A percentile compares a stretch with the other conserved stretches of the same genome.
These are phyloP conservation scores for Microthyrium microscopicum DNA, from an alignment of 2,329 filamentous ascomycete genomes.

Conservation along the genomic window DNA sequence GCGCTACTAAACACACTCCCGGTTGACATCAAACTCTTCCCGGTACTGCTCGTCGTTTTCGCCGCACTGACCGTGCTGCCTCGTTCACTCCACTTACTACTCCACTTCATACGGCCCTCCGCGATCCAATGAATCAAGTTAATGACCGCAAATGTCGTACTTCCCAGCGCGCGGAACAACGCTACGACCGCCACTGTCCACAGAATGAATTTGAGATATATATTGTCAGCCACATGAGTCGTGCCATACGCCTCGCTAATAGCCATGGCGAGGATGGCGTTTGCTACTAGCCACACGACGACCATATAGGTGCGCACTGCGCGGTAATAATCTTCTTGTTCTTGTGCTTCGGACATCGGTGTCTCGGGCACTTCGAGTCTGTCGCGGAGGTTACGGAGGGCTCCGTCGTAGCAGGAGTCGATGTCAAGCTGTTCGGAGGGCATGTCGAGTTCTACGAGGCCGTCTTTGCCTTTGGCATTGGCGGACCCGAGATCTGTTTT, in stretches of 20 bases:
- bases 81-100: conserved; percentile 9
- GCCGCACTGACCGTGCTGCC: conserved; percentile 5
- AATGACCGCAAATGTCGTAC: conserved; percentile 64
- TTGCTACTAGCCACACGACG: conserved; percentile 80
- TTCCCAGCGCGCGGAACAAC: conserved; percentile 73
- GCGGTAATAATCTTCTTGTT: conserved; percentile 98
- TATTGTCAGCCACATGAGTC: conserved; percentile 58
- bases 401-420: conserved; percentile 92
- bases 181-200: conserved; percentile 82
- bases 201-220: conserved; percentile 82
- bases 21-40: too few species aligned
- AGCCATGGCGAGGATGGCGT: conserved; percentile 84
- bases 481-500: conserved; percentile 85
- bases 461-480: conserved; percentile 46
- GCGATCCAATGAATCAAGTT: conserved; percentile 71
- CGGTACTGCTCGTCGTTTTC: too few species aligned
- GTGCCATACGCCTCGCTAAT: conserved; percentile 71
- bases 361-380: conserved; percentile 61
- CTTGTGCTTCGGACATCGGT: conserved; percentile 53
- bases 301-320: conserved; percentile 97
- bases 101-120: conserved; percentile 60
- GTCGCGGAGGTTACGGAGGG: conserved; percentile 86
- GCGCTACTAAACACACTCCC: too few species aligned
- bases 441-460: conserved; percentile 90
- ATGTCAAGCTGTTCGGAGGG: conserved; percentile 95